A percentile compares a stretch with the other conserved stretches of the same genome.
Conservation (phyloP, 441 rosid species). For the Geranium incanum region DNA sequence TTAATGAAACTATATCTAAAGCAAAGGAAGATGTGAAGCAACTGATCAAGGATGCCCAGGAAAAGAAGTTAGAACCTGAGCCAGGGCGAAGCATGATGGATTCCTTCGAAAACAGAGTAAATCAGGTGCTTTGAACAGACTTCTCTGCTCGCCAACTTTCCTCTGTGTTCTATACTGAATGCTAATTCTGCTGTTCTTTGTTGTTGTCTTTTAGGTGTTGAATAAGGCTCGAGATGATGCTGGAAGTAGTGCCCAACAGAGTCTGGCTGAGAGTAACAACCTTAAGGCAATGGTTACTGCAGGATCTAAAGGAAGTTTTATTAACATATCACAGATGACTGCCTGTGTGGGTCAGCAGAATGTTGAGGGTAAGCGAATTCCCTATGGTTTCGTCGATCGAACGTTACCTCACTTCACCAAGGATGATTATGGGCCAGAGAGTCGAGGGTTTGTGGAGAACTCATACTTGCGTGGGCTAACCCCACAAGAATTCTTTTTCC, state of each 20-base stretch:
- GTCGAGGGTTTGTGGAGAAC: slow-evolving; percentile 99
- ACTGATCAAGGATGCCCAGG: slow-evolving; percentile 63
- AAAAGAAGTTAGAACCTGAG: slow-evolving; percentile 77
- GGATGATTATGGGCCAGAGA: slow-evolving; percentile 95
- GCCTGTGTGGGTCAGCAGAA: slow-evolving; percentile 99
- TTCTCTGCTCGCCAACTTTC: slow-evolving; percentile 12
- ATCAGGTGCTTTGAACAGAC: slow-evolving; percentile 50
- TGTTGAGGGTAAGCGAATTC: slow-evolving; percentile 98
- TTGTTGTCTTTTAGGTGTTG: slow-evolving; percentile 47
- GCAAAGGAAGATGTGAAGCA: slow-evolving; percentile 84
- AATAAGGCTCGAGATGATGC: slow-evolving; percentile 99
- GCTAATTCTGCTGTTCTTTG: background rate
- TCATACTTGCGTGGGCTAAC: slow-evolving; percentile 96
- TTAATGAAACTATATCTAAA: slow-evolving; percentile 72
- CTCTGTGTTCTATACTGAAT: background rate
- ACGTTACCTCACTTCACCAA: slow-evolving; percentile 95
- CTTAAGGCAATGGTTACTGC: slow-evolving; percentile 99
- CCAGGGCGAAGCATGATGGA: slow-evolving; percentile 98
- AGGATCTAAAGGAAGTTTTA: slow-evolving; percentile 98
- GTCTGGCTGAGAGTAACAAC: slow-evolving; percentile 95
- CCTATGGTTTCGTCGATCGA: slow-evolving; percentile 81
- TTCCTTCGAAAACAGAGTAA: slow-evolving; percentile 95
- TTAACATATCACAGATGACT: slow-evolving; percentile 97
- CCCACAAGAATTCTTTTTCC: slow-evolving; percentile 98
- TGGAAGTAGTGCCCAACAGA: slow-evolving; percentile 93